Evolutionary conservation across 1,284 basidiomycete species (phyloP).

Genomic region (Heterobasidion irregulare): DNA sequence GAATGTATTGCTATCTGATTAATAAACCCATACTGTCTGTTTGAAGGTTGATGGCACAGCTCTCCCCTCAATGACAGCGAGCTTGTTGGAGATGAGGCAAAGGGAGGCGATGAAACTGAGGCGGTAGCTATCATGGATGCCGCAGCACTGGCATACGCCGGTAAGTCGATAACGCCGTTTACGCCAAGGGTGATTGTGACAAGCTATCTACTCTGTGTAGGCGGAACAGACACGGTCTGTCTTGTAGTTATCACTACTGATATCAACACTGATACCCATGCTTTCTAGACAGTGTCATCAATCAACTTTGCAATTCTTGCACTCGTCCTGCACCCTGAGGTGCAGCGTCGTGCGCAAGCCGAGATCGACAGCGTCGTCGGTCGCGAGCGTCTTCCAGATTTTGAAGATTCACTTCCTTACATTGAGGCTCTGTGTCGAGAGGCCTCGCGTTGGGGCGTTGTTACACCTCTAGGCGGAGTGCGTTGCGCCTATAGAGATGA

Average conservation of each 20-base stretch:
- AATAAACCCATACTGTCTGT: background rate
- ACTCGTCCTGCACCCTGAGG: too few species aligned
- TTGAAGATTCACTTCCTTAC: too few species aligned
- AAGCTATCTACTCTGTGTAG: too few species aligned
- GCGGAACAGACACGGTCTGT: background rate
- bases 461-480: slow-evolving; percentile 6
- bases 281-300: background rate
- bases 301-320: too few species aligned
- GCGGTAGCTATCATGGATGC: background rate
- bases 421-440: too few species aligned
- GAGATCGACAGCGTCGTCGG: too few species aligned
- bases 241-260: background rate
- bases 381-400: too few species aligned
- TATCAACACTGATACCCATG: too few species aligned
- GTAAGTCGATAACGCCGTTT: background rate
- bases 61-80: background rate
- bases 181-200: background rate
- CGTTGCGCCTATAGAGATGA: slow-evolving; percentile 13
- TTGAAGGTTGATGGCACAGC: background rate
- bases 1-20: background rate
- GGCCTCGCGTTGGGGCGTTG: slow-evolving; percentile 13
- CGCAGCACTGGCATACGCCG: background rate
- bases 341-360: too few species aligned
- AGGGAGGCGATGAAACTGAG: background rate
- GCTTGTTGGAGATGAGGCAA: background rate